A percentile compares a stretch with the other conserved stretches of the same genome.
Evolutionary conservation across 495 filamentous ascomycete genomes (phyloP).

Genomic region (Tuber microsphaerosporum): DNA sequence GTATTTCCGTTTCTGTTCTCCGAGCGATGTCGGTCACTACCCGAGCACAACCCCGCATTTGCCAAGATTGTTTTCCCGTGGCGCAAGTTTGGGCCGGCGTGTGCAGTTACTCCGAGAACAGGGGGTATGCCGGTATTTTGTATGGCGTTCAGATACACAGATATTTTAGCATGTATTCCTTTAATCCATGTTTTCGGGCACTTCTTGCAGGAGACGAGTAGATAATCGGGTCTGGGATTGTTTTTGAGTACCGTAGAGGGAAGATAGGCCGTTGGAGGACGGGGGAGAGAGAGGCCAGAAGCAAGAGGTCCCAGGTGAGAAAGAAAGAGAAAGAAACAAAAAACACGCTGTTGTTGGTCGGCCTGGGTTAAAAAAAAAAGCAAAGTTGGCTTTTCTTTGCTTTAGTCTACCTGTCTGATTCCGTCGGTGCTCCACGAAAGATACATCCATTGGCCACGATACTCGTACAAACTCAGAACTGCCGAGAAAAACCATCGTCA

Average conservation of each 20-base stretch:
- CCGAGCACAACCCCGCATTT: background rate
- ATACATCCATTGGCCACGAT: background rate
- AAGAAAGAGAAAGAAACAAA: background rate
- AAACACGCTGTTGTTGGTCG: background rate
- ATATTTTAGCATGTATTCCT: too few species aligned
- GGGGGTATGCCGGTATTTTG: too few species aligned
- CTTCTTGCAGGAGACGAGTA: too few species aligned
- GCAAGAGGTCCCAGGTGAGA: background rate
- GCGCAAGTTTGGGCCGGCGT: background rate
- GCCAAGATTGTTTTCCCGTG: background rate
- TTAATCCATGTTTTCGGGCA: too few species aligned
- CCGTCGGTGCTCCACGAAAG: background rate
- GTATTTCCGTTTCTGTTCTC: background rate
- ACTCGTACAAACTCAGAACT: background rate
- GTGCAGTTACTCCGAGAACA: background rate
- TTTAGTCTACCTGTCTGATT: background rate
- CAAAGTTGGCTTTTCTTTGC: background rate
- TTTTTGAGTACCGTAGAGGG: background rate
- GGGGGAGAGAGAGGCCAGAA: background rate
- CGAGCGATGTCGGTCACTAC: background rate
- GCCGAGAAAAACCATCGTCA: constrained; percentile 3
- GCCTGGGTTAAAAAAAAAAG: background rate
- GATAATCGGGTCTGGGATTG: background rate
- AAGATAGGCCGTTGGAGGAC: background rate
- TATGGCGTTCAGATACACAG: too few species aligned